Conservation (phyloP, 805 yeast genomes). For the Wickerhamiella kurtzmanii region DNA sequence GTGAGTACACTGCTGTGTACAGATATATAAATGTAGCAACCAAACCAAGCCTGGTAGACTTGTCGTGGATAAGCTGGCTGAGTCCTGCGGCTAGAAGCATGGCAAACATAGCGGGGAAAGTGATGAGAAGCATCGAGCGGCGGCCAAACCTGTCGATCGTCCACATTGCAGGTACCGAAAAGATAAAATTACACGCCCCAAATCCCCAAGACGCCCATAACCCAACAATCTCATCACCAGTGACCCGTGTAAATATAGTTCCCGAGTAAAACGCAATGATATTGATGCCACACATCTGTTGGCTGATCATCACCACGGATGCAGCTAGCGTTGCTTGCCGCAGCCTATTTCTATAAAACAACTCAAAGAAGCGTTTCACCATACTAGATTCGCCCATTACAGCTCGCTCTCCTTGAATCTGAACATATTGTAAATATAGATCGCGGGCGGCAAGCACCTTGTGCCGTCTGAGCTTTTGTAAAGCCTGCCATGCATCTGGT, state of each 20-base stretch:
- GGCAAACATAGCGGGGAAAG: slow-evolving; percentile 46
- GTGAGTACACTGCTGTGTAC: slow-evolving; percentile 58
- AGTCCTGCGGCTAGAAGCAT: slow-evolving; percentile 39
- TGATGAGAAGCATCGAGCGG: slow-evolving; percentile 40
- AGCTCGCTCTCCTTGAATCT: slow-evolving; percentile 30
- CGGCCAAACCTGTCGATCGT: slow-evolving; percentile 70
- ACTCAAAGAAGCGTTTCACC: slow-evolving; percentile 10
- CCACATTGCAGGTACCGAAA: slow-evolving; percentile 69
- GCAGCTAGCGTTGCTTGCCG: slow-evolving; percentile 72
- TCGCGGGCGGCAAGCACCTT: slow-evolving; percentile 50
- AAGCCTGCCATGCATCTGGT: slow-evolving; percentile 37
- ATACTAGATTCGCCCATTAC: slow-evolving; percentile 33
- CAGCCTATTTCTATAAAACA: slow-evolving; percentile 35
- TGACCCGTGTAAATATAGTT: slow-evolving; percentile 43
- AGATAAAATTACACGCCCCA: slow-evolving; percentile 67
- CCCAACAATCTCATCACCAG: slow-evolving; percentile 44
- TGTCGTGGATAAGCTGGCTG: slow-evolving; percentile 52
- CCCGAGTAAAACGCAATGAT: slow-evolving; percentile 80
- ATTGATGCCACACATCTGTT: slow-evolving; percentile 81
- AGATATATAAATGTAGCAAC: slow-evolving; percentile 62
- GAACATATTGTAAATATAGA: slow-evolving; percentile 42
- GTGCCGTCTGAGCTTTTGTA: slow-evolving; percentile 33
- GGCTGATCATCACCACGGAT: slow-evolving; percentile 76
- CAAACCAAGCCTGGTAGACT: slow-evolving; percentile 42
- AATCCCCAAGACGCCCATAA: slow-evolving; percentile 74